Evolutionary conservation across 2,329 filamentous ascomycete genomes (phyloP), one percentile per base, ranked within the genome.

Genomic region (Stagonosporopsis tanaceti): DNA sequence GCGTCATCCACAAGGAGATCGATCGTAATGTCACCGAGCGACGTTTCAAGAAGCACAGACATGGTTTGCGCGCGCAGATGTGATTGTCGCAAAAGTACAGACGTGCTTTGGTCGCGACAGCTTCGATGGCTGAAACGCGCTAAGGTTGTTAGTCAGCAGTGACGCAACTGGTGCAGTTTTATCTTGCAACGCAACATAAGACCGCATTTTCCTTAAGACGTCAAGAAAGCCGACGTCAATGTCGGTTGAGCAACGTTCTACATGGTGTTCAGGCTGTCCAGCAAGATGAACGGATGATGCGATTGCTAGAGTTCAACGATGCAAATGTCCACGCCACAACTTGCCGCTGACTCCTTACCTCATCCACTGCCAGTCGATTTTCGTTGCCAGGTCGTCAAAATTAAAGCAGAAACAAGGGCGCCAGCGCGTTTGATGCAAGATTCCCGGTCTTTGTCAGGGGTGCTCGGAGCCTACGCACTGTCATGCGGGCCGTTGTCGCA

Each of bases 41-140:
- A 97, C 32, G 95, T 97, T 80, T 99, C 94, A 47, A 99, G 84
- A 28, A 98, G 85, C 53, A 97, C 94, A 62, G 92, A 97, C 94
- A 98, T 98, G 63, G 47, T 63, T 55, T 48, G 52, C 47, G 53
- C 35, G 46, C 57, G 47, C 41, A 45, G 40, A 35, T 32, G 30
- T 32, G 41, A 57, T 66, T 41, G 60, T 62, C 59, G 50, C 34
- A 51, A 44, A 56, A 35, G 40, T 32, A 9, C 30, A 32, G 30
- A 32, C 30, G 11, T 12, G 30, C 7, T 38, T 30, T 52, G 28
- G 48, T 50, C 45, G 44, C 48, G 48, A 57, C 15, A 34, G 54
- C 54, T 45, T 44, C 45, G 24, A 30, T n/a, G 28, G 44, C 44
- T 34, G 20, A 14, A 12, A 34, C 32, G 38, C 44, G 48, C 54